Evolutionary conservation across 768 basidiomycete species (phyloP).

Genomic region (Tylopilus plumbeoviolaceoides): DNA sequence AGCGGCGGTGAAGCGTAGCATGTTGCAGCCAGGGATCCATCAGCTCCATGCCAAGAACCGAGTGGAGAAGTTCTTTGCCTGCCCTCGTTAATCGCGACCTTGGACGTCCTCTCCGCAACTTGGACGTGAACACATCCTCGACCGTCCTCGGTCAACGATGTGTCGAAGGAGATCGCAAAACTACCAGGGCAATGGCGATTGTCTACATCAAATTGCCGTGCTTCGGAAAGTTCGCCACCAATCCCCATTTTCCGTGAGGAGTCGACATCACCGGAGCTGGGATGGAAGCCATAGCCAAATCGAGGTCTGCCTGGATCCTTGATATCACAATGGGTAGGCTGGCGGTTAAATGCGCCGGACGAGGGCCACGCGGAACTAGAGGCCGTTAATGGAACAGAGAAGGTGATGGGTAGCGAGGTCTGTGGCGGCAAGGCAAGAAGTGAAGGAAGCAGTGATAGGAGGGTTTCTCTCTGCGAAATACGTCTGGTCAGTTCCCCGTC

Average conservation of each 20-base stretch:
- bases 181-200: slow-evolving; percentile 47
- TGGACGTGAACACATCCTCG: slow-evolving; percentile 74
- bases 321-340: slow-evolving; percentile 40
- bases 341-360: slow-evolving; percentile 40
- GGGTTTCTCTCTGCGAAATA: slow-evolving; percentile 48
- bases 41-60: slow-evolving; percentile 24
- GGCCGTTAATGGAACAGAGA: slow-evolving; percentile 48
- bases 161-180: slow-evolving; percentile 71
- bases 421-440: slow-evolving; percentile 67
- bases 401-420: slow-evolving; percentile 48
- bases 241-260: slow-evolving; percentile 28
- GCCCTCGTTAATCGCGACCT: slow-evolving; percentile 8
- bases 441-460: slow-evolving; percentile 73
- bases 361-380: slow-evolving; percentile 35
- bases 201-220: slow-evolving; percentile 51
- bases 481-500: slow-evolving; percentile 14
- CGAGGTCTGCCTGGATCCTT: slow-evolving; percentile 56
- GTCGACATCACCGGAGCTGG: slow-evolving; percentile 40
- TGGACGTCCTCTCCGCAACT: slow-evolving; percentile 41
- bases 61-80: slow-evolving; percentile 20
- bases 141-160: slow-evolving; percentile 58
- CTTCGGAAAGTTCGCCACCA: slow-evolving; percentile 35
- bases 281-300: slow-evolving; percentile 43
- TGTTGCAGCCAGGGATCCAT: slow-evolving; percentile 16
- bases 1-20: slow-evolving; percentile 32